phyloP scores from a whole-genome alignment of 495 filamentous ascomycete genomes.

The Hypoxylon intermedium region DNA sequence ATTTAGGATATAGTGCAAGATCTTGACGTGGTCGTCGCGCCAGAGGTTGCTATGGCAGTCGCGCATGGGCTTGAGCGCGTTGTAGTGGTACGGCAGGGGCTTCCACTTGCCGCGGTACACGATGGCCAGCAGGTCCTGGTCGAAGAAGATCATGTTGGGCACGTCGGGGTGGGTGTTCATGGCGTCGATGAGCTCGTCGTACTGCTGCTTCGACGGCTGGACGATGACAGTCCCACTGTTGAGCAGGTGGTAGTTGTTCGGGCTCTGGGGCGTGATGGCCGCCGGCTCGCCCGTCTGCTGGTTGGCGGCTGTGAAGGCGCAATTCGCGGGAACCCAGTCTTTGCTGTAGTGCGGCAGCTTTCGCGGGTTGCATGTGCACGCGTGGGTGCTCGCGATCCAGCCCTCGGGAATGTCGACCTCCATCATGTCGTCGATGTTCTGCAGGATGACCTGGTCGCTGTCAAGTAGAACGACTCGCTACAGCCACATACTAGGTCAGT shows the following conservation, averaged over 20 bases:
- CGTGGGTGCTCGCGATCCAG: constrained; percentile 46
- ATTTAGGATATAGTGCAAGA: constrained; percentile 49
- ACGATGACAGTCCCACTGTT: constrained; percentile 51
- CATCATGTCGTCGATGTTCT: constrained; percentile 54
- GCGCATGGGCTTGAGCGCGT: constrained; percentile 51
- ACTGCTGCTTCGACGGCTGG: constrained; percentile 43
- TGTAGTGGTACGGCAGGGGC: constrained; percentile 48
- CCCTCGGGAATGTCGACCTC: constrained; percentile 44
- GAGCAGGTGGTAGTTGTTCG: constrained; percentile 49
- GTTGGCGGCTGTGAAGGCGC: constrained; percentile 49
- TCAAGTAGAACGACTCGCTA: constrained; percentile 52
- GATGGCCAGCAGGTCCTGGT: constrained; percentile 50
- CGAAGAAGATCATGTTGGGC: constrained; percentile 51
- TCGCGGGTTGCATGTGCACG: constrained; percentile 50
- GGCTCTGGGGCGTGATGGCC: constrained; percentile 41
- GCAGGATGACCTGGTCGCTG: constrained; percentile 49
- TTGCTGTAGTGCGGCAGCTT: constrained; percentile 50
- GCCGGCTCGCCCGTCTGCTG: constrained; percentile 46
- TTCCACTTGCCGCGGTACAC: constrained; percentile 49
- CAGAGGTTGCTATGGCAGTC: constrained; percentile 43
- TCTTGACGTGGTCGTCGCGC: constrained; percentile 46
- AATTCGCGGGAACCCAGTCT: constrained; percentile 49
- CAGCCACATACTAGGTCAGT: constrained; percentile 1
- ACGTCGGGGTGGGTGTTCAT: constrained; percentile 54
- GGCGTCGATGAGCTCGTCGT: constrained; percentile 44